Percentiles rank a stretch among this genome's conserved stretches.
These are phyloP conservation scores for Teratosphaeria nubilosa DNA, from an alignment of 2,329 filamentous ascomycete genomes.

Conservation along the genomic window DNA sequence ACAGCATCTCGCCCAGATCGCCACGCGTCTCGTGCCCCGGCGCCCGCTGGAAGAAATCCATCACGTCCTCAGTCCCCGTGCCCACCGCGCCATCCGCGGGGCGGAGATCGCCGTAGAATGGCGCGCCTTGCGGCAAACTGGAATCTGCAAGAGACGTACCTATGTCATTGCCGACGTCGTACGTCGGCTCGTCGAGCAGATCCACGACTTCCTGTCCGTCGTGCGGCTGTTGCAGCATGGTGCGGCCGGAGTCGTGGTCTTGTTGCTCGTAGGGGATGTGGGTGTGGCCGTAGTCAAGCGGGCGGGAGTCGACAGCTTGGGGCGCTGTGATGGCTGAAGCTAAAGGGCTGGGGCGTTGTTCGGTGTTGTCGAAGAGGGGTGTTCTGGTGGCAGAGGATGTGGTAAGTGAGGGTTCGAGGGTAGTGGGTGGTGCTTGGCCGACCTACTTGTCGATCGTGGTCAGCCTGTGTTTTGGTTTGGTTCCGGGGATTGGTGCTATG, in stretches of 20 bases:
- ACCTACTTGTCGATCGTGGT: constrained; percentile 16
- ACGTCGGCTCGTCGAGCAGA: constrained; percentile 17
- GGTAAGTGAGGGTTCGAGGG: constrained; percentile 17
- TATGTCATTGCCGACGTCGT: constrained; percentile 7
- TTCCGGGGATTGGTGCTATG: background rate
- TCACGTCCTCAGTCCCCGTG: background rate
- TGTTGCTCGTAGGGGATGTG: constrained; percentile 1
- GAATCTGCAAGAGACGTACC: constrained; percentile 7
- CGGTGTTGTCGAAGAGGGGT: constrained; percentile 14
- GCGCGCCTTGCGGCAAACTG: background rate
- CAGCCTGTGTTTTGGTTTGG: constrained; percentile 12
- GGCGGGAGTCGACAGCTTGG: constrained; percentile 11
- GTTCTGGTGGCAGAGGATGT: constrained; percentile 12
- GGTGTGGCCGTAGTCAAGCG: constrained; percentile 8
- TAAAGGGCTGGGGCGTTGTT: constrained; percentile 15
- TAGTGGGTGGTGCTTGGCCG: constrained; percentile 13
- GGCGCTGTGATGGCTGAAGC: constrained; percentile 2
- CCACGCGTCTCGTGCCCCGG: background rate
- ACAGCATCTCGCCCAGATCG: constrained; percentile 7
- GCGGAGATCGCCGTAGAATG: constrained; percentile 3
- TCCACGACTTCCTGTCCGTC: constrained; percentile 27
- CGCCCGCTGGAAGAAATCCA: background rate
- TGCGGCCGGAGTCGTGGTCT: constrained; percentile 1
- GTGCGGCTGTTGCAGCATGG: constrained; percentile 13
- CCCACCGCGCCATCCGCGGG: background rate